A percentile compares a stretch with the other conserved stretches of the same genome.
Conservation (phyloP, 2,329 filamentous ascomycete genomes). For the Sporothrix mexicana region DNA sequence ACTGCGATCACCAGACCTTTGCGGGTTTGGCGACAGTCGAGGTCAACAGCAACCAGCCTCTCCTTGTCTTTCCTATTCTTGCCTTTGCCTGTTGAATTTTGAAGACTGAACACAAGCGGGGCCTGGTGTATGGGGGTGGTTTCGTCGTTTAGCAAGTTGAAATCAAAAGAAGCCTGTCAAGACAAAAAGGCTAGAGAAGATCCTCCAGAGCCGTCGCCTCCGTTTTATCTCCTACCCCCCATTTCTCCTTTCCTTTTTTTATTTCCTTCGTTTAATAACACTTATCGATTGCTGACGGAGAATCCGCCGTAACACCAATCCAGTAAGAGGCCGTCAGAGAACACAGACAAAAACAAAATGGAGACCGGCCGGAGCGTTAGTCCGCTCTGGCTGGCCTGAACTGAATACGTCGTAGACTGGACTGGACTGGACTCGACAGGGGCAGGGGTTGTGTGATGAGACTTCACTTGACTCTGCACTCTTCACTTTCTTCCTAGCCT, state of each 20-base stretch:
- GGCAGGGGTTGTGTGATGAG: slow-evolving; percentile 20
- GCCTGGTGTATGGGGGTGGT: neutral
- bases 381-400: neutral
- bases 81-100: neutral
- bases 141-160: neutral
- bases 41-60: neutral
- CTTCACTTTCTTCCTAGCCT: neutral
- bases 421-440: neutral
- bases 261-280: neutral
- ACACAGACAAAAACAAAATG: neutral
- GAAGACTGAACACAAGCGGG: neutral
- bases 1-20: neutral
- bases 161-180: neutral
- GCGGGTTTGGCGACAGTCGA: too few species aligned
- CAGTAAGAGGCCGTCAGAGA: slow-evolving; percentile 20
- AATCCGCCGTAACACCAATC: slow-evolving; percentile 15
- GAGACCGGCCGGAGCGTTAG: slow-evolving; percentile 21
- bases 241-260: too few species aligned
- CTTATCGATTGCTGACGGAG: slow-evolving; percentile 23
- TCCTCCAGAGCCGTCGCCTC: neutral
- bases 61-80: neutral
- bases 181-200: neutral
- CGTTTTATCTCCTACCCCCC: neutral
- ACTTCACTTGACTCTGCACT: neutral
- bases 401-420: neutral